Evolutionary conservation across 192 early-diverging fungal genomes (phyloP).

Genomic region (Linnemannia exigua): DNA sequence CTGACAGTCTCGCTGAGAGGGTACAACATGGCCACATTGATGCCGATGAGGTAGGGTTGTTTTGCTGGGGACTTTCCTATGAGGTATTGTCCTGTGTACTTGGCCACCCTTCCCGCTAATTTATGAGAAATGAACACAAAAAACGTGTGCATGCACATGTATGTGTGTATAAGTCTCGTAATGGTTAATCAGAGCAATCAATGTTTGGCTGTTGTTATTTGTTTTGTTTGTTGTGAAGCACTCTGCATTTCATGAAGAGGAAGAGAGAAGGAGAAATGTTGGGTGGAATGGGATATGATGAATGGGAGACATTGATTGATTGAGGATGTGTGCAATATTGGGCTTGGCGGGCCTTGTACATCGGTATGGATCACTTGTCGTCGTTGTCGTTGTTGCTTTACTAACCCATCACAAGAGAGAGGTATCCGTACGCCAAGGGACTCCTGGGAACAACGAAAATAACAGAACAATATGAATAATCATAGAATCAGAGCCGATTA

Average conservation of each 20-base stretch:
- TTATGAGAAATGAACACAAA: background rate
- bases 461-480: background rate
- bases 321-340: background rate
- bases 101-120: conserved; percentile 21
- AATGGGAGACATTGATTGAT: background rate
- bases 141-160: background rate
- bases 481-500: background rate
- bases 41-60: conserved; percentile 17
- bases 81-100: conserved; percentile 28
- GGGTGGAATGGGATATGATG: background rate
- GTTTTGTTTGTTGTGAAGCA: background rate
- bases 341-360: too few relatives aligned
- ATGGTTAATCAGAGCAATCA: background rate
- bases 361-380: too few relatives aligned
- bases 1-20: conserved; percentile 22
- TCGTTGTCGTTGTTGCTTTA: background rate
- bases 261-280: background rate
- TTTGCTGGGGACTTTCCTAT: conserved; percentile 22
- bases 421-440: conserved; percentile 6
- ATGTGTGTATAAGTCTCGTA: background rate
- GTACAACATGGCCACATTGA: conserved; percentile 14
- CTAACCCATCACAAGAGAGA: conserved; percentile 7
- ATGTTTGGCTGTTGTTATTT: background rate
- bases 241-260: background rate
- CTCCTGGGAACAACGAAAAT: background rate